Evolutionary conservation across 805 yeast genomes (phyloP).

Genomic region (Jamesozyma gamospora): DNA sequence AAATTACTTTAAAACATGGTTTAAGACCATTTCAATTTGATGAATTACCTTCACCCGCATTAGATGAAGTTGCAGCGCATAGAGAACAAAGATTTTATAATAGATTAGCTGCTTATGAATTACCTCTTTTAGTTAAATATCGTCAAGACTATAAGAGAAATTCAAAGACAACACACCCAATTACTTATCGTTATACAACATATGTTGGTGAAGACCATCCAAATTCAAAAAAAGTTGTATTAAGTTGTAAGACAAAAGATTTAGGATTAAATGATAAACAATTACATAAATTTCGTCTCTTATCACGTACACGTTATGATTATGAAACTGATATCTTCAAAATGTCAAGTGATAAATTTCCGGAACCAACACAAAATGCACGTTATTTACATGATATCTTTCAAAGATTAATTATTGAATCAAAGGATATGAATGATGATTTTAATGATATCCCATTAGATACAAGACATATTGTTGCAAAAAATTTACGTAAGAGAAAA

Average conservation of each 20-base stretch:
- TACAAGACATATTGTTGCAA: conserved; percentile 52
- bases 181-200: conserved; percentile 61
- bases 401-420: conserved; percentile 48
- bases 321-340: conserved; percentile 47
- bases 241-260: conserved; percentile 44
- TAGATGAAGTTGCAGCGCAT: conserved; percentile 57
- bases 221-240: conserved; percentile 47
- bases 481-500: conserved; percentile 34
- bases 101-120: conserved; percentile 82
- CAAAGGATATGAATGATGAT: conserved; percentile 48
- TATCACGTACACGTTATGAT: conserved; percentile 74
- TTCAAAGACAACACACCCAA: conserved; percentile 37
- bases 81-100: conserved; percentile 68
- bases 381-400: conserved; percentile 57
- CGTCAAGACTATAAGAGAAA: conserved; percentile 57
- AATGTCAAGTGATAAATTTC: conserved; percentile 54
- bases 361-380: conserved; percentile 81
- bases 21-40: conserved; percentile 42
- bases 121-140: conserved; percentile 72
- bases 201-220: conserved; percentile 66
- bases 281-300: conserved; percentile 63
- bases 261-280: conserved; percentile 43
- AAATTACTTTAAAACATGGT: conserved; percentile 5
- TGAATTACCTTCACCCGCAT: conserved; percentile 62
- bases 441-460: conserved; percentile 78